A percentile compares a stretch with the other conserved stretches of the same genome.
Conservation (phyloP, 495 filamentous ascomycete species). For the Neurospora discreta region DNA sequence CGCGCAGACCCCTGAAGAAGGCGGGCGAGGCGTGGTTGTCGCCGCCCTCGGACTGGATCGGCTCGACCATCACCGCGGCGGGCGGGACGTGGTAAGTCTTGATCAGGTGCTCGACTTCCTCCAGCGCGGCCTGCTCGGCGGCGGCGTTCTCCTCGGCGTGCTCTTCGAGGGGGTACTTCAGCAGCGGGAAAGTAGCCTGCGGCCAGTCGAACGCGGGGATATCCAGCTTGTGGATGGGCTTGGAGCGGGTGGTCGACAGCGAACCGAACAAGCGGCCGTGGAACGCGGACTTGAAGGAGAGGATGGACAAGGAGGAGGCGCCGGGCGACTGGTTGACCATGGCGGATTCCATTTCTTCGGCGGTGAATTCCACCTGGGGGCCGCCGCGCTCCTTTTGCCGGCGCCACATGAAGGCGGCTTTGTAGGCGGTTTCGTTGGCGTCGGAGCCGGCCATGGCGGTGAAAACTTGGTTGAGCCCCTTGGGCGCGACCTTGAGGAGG, state of each 20-base stretch:
- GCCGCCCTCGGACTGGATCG: slow-evolving; percentile 95
- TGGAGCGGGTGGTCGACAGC: slow-evolving; percentile 87
- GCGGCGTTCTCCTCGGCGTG: slow-evolving; percentile 70
- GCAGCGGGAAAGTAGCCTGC: slow-evolving; percentile 77
- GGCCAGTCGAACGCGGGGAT: slow-evolving; percentile 99
- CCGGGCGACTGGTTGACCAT: slow-evolving; percentile 83
- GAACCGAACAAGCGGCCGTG: slow-evolving; percentile 92
- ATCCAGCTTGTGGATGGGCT: slow-evolving; percentile 96
- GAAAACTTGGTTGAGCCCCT: slow-evolving; percentile 91
- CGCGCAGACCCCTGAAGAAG: slow-evolving; percentile 86
- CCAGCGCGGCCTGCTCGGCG: slow-evolving; percentile 77
- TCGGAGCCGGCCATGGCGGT: slow-evolving; percentile 93
- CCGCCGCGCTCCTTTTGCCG: slow-evolving; percentile 84
- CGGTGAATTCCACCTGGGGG: slow-evolving; percentile 66
- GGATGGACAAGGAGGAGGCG: slow-evolving; percentile 66
- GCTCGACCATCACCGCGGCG: slow-evolving; percentile 82
- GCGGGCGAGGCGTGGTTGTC: slow-evolving; percentile 94
- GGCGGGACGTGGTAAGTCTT: slow-evolving; percentile 76
- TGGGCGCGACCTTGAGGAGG: slow-evolving; percentile 79
- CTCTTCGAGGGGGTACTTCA: slow-evolving; percentile 86
- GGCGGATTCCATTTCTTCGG: slow-evolving; percentile 61
- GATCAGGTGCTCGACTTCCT: slow-evolving; percentile 81
- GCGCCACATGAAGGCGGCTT: slow-evolving; percentile 97
- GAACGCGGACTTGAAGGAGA: slow-evolving; percentile 90
- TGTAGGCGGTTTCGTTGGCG: slow-evolving; percentile 98